A percentile compares a stretch with the other conserved stretches of the same genome.
phyloP scores from a whole-genome alignment of 1,139 yeast species.

The Geotrichum europaeum region DNA sequence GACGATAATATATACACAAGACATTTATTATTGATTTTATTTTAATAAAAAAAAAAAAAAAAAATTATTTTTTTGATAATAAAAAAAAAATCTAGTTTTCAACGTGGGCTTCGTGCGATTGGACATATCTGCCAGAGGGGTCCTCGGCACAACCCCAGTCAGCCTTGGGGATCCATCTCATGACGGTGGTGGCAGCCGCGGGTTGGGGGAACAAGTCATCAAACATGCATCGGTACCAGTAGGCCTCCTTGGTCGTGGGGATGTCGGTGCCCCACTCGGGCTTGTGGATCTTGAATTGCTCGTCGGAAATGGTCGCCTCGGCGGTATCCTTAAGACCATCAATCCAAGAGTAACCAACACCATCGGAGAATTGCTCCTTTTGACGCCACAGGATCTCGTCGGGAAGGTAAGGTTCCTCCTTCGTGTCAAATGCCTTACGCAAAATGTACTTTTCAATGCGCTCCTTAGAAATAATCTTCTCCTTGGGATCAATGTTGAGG shows the following conservation, averaged over 20 bases:
- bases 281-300: conserved; percentile 81
- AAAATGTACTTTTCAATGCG: conserved; percentile 92
- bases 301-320: conserved; percentile 78
- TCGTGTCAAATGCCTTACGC: conserved; percentile 96
- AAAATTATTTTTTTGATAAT: neutral
- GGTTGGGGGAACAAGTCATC: conserved; percentile 84
- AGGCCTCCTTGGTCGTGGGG: conserved; percentile 97
- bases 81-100: neutral
- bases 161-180: conserved; percentile 99
- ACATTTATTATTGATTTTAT: neutral
- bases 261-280: conserved; percentile 93
- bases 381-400: conserved; percentile 98
- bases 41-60: too few species aligned
- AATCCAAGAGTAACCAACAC: conserved; percentile 99
- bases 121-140: conserved; percentile 95
- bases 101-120: conserved; percentile 50
- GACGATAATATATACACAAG: neutral
- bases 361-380: conserved; percentile 98
- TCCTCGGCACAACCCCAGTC: conserved; percentile 99
- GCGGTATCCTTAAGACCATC: conserved; percentile 96
- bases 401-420: conserved; percentile 81
- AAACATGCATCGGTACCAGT: conserved; percentile 96
- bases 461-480: conserved; percentile 68
- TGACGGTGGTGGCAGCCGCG: conserved; percentile 93
- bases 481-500: conserved; percentile 92